phyloP scores from a whole-genome alignment of 2,329 filamentous ascomycete genomes.

The Trichoderma simmonsii region DNA sequence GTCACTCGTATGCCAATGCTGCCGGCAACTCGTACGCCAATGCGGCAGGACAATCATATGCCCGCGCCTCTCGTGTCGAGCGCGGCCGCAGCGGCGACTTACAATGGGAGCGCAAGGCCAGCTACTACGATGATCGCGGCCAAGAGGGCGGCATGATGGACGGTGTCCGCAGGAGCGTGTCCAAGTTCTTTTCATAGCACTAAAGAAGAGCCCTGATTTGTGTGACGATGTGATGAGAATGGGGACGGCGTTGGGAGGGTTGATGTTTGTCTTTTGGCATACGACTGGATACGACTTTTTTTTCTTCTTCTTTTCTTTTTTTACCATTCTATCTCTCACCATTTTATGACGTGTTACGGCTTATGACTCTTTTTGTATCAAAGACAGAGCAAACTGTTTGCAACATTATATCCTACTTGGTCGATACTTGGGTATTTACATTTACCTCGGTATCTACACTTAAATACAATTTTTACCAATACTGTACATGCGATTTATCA shows the following conservation, averaged over 20 bases:
- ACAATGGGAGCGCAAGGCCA: constrained; percentile 39
- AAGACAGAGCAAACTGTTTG: not conserved
- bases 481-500: not conserved
- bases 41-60: not conserved
- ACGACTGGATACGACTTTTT: constrained; percentile 13
- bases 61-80: constrained; percentile 31
- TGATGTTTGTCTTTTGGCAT: not conserved
- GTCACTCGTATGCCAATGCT: not conserved
- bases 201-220: not conserved
- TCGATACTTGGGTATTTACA: not conserved
- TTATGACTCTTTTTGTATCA: constrained; percentile 10
- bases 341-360: constrained; percentile 13
- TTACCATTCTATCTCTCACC: constrained; percentile 3
- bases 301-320: not conserved
- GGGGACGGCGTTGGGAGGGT: not conserved
- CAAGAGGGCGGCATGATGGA: constrained; percentile 32
- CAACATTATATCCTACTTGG: not conserved
- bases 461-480: not conserved
- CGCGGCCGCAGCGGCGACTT: constrained; percentile 34
- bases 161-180: constrained; percentile 36
- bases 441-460: not conserved
- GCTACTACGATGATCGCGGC: constrained; percentile 27
- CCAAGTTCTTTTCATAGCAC: constrained; percentile 40
- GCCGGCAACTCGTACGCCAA: not conserved
- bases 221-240: constrained; percentile 12